Percentiles rank a stretch among this genome's conserved stretches.
Evolutionary conservation across 2,329 filamentous ascomycete species (phyloP).

Genomic region (Phialophora macrospora): DNA sequence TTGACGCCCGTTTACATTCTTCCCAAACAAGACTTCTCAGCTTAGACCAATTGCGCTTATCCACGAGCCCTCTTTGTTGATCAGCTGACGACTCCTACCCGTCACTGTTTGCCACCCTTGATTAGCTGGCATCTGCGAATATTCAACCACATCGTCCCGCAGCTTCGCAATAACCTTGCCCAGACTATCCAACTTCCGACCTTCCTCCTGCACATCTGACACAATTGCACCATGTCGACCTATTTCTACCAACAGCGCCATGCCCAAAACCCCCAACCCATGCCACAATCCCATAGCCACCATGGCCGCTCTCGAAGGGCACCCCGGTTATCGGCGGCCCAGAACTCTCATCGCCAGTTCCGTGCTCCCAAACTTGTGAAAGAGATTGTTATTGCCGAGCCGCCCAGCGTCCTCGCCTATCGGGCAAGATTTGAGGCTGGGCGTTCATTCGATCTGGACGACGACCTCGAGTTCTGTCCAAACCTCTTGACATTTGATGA

Average conservation of each 20-base stretch:
- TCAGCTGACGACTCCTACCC: constrained; percentile 24
- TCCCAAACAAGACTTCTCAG: constrained; percentile 20
- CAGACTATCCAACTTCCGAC: constrained; percentile 15
- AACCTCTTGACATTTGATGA: constrained; percentile 89
- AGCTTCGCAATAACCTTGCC: constrained; percentile 12
- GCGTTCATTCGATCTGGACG: constrained; percentile 91
- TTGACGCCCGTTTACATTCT: constrained; percentile 19
- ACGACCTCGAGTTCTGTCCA: constrained; percentile 95
- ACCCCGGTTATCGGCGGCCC: constrained; percentile 76
- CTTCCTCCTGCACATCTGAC: constrained; percentile 28
- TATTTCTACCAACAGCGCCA: constrained; percentile 58
- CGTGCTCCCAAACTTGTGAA: constrained; percentile 84
- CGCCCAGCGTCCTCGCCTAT: constrained; percentile 76
- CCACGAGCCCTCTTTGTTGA: constrained; percentile 14
- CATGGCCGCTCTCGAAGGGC: constrained; percentile 82
- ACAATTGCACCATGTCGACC: constrained; percentile 49
- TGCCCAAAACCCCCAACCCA: constrained; percentile 57
- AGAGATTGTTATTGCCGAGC: constrained; percentile 72
- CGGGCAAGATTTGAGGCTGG: constrained; percentile 87
- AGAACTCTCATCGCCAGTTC: constrained; percentile 85
- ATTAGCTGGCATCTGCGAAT: constrained; percentile 26
- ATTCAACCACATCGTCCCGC: constrained; percentile 10
- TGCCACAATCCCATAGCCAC: constrained; percentile 48
- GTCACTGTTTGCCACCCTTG: constrained; percentile 36
- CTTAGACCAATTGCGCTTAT: constrained; percentile 18